Conservation (phyloP, 2,329 filamentous ascomycete genomes). For the Alternaria ethzedia region DNA sequence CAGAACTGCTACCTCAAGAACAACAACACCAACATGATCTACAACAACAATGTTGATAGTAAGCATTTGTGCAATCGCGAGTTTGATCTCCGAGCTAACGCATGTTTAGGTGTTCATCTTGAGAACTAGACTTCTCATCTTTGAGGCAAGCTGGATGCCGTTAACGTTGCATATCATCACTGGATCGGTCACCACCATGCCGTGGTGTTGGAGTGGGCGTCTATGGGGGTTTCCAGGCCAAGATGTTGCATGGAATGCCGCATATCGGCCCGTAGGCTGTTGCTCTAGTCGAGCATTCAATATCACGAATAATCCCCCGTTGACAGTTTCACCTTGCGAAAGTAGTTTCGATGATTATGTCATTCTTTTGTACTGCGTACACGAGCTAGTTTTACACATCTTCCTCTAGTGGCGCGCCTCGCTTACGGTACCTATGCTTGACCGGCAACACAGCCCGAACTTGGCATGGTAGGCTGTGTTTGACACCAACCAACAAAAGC, state of each 20-base stretch:
- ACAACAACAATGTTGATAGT: slow-evolving; percentile 5
- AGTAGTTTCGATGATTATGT: background rate
- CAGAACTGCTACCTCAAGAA: slow-evolving; percentile 14
- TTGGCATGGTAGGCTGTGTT: background rate
- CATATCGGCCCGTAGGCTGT: background rate
- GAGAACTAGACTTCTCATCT: background rate
- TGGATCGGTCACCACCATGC: background rate
- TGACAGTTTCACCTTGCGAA: background rate
- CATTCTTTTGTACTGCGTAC: background rate
- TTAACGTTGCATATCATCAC: background rate
- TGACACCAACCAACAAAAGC: background rate
- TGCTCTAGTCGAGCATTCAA: background rate
- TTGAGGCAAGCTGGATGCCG: background rate
- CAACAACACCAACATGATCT: background rate
- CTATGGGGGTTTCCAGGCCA: background rate
- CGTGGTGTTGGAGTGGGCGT: background rate
- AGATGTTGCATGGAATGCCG: background rate
- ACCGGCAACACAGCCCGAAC: background rate
- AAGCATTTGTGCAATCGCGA: background rate
- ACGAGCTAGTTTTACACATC: background rate
- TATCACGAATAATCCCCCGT: background rate
- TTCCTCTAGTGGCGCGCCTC: background rate
- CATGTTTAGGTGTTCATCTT: slow-evolving; percentile 1
- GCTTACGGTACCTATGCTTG: background rate
- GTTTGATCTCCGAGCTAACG: background rate